Evolutionary conservation across 257 asterid genomes (phyloP), one percentile per base, ranked within the genome.

Genomic region (Craterostigma plantagineum): DNA sequence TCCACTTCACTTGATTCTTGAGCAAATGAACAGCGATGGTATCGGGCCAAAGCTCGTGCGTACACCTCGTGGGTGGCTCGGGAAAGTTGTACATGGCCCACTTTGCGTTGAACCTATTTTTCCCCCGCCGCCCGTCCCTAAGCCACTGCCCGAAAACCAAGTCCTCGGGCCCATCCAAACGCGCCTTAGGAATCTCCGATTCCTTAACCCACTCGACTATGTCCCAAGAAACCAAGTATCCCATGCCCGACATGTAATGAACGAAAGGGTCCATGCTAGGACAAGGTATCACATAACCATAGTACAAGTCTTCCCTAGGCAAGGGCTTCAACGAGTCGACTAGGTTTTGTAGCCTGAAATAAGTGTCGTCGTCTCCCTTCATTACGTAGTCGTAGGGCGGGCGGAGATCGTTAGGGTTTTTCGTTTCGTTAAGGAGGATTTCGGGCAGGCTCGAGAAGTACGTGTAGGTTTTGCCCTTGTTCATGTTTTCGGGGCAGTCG

Each of bases 191-290:
- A 4, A 86, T 77, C 16, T 86, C 80, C 7, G 93, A 77, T 0
- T 59, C 70, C n/a, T 51, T 71, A 18, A 86, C 52, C 97, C 97
- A 86, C 63, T 81, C 91, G 0, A 65, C 92, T 1, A 75, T 64
- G 36, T 85, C 96, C 96, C 96, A 85, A 4, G 94, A 77, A 6
- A 86, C 74, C 11, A 86, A 51, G 46, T 81, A 81, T 0, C 97
- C 97, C 97, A 86, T 86, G 8, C 97, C 97, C 12, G 97, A 81
- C 97, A 86, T 86, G 65, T 86, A 86, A 17, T 69, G 77, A 10
- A 58, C 68, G 18, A 77, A 86, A 0, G 97, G 94, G 15, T 86
- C 78, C 94, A 81, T 81, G 38, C 93, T 86, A 0, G 73, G 71
- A 46, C 94, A 86, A 1, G 97, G 97, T 30, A 86, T 73, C 1